Percentiles rank a stretch among this genome's conserved stretches.
Conservation (phyloP, 164 flowering plant genomes). For the Taxillus chinensis region DNA sequence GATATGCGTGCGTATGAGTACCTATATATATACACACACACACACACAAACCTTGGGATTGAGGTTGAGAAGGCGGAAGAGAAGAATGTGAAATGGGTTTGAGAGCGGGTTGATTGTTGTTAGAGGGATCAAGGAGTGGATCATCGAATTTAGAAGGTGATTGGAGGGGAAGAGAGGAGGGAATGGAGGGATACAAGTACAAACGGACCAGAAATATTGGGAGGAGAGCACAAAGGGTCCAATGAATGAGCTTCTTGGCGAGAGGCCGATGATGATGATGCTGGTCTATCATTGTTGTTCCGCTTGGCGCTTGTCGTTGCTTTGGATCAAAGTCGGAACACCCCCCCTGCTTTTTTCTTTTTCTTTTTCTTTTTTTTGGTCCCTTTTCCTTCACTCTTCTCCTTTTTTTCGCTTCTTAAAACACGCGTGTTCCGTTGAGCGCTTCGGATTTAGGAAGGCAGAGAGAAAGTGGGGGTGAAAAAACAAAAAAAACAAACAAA, state of each 20-base stretch:
- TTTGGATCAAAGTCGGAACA: neutral
- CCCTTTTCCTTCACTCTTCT: neutral
- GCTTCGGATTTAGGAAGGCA: too few relatives aligned
- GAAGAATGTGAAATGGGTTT: too few relatives aligned
- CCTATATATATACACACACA: too few relatives aligned
- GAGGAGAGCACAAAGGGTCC: conserved; percentile 36
- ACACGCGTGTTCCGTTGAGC: neutral
- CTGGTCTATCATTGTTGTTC: conserved; percentile 27
- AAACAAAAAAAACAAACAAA: too few relatives aligned
- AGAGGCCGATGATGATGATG: conserved; percentile 20
- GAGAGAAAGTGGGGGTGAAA: too few relatives aligned
- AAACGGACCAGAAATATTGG: conserved; percentile 42
- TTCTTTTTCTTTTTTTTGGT: neutral
- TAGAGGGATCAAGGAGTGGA: neutral
- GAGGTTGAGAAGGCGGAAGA: neutral
- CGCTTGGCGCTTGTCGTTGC: conserved; percentile 31
- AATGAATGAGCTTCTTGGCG: conserved; percentile 38
- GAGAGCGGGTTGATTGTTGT: too few relatives aligned
- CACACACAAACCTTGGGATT: too few relatives aligned
- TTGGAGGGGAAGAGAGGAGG: conserved; percentile 4
- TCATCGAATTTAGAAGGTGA: neutral
- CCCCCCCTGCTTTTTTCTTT: neutral
- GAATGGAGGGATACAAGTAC: conserved; percentile 31
- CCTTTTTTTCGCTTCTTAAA: neutral
- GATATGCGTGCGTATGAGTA: too few relatives aligned